phyloP scores from a whole-genome alignment of 805 yeast genomes.

The Yamadazyma phyllophila region DNA sequence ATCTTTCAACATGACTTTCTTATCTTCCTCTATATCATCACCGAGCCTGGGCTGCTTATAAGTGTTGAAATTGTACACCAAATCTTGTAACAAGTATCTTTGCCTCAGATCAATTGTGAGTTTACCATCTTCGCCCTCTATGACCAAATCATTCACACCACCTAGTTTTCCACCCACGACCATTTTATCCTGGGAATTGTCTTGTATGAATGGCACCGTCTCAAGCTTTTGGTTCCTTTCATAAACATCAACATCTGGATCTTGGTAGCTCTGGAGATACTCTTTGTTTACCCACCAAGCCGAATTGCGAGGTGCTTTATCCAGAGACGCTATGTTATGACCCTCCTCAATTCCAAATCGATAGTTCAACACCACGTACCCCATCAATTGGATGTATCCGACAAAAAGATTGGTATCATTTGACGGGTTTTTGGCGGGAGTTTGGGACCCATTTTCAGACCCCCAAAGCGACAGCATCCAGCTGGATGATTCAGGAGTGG shows the following conservation, averaged over 20 bases:
- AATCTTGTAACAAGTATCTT: conserved; percentile 33
- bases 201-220: conserved; percentile 12
- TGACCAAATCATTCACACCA: conserved; percentile 33
- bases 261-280: conserved; percentile 27
- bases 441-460: not conserved
- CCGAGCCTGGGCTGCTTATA: conserved; percentile 5
- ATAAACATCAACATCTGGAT: conserved; percentile 16
- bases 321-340: conserved; percentile 11
- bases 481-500: conserved; percentile 19
- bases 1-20: conserved; percentile 20
- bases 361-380: conserved; percentile 39
- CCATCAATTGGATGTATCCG: conserved; percentile 40
- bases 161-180: conserved; percentile 34
- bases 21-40: conserved; percentile 11
- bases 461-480: conserved; percentile 33
- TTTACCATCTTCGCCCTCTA: conserved; percentile 16
- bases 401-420: conserved; percentile 20
- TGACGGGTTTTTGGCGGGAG: not conserved
- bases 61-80: conserved; percentile 31
- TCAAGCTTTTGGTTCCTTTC: conserved; percentile 20
- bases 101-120: conserved; percentile 18
- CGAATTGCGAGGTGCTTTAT: conserved; percentile 14
- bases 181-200: conserved; percentile 17
- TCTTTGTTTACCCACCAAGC: conserved; percentile 39
- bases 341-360: conserved; percentile 21